Evolutionary conservation across 73 alveolate genomes (phyloP).

Genomic region (Tetrahymena elliotti): DNA sequence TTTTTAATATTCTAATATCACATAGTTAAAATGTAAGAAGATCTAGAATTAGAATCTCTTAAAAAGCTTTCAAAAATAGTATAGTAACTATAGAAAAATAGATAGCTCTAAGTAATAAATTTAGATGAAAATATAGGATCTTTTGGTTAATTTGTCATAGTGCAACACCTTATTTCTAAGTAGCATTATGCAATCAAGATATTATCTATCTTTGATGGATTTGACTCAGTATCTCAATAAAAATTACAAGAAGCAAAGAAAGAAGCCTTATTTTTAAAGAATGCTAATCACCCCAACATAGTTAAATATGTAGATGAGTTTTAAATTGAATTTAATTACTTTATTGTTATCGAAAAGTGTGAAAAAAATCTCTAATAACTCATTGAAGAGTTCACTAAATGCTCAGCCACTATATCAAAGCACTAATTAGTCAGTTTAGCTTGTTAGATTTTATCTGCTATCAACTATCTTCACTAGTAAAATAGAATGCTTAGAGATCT

Average conservation of each 20-base stretch:
- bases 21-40: background rate
- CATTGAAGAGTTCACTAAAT: background rate
- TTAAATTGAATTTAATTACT: background rate
- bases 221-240: background rate
- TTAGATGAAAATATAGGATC: background rate
- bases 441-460: background rate
- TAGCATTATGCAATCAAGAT: background rate
- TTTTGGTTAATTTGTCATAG: background rate
- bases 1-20: too few species aligned
- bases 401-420: background rate
- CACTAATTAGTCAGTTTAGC: background rate
- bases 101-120: background rate
- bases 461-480: background rate
- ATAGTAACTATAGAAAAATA: background rate
- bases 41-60: background rate
- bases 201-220: background rate
- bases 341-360: background rate
- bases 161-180: background rate
- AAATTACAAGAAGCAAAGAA: background rate
- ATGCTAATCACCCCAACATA: background rate
- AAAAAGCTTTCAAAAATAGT: background rate
- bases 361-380: background rate
- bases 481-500: background rate
- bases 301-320: background rate
- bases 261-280: background rate